These are phyloP conservation scores for Penicillium capsulatum DNA, from an alignment of 2,329 filamentous ascomycete species.

Conservation along the genomic window DNA sequence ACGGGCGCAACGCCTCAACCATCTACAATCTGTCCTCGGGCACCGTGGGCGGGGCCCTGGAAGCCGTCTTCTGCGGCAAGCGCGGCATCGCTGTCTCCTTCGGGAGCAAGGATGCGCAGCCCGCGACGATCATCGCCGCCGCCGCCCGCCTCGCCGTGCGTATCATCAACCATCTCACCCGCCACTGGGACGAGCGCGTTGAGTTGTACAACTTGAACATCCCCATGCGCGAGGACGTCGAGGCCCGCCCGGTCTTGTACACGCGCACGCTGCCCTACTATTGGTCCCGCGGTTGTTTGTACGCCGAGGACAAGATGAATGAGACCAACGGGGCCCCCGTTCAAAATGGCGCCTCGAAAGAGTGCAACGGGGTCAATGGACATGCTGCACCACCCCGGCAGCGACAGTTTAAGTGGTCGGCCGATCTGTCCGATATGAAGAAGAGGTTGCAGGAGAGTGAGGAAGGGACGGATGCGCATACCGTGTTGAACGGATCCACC, in stretches of 20 bases:
- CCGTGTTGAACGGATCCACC: conserved; percentile 75
- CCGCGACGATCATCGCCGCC: conserved; percentile 67
- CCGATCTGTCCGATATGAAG: conserved; percentile 77
- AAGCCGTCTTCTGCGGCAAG: conserved; percentile 65
- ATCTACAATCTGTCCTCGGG: conserved; percentile 72
- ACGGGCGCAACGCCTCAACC: conserved; percentile 72
- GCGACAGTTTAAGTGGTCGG: conserved; percentile 87
- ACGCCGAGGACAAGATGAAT: conserved; percentile 60
- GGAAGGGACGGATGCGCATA: conserved; percentile 85
- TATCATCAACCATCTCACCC: conserved; percentile 69
- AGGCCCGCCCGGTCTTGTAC: conserved; percentile 64
- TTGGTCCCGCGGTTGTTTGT: conserved; percentile 74
- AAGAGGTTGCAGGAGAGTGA: conserved; percentile 69
- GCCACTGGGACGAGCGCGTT: conserved; percentile 65
- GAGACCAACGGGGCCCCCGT: conserved; percentile 30
- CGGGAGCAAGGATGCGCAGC: conserved; percentile 75
- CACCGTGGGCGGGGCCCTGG: conserved; percentile 70
- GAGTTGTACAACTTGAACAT: conserved; percentile 86
- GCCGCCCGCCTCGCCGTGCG: conserved; percentile 67
- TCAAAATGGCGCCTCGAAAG: conserved; percentile 56
- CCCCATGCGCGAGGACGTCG: conserved; percentile 70
- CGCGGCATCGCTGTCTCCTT: conserved; percentile 75
- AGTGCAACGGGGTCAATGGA: conserved; percentile 20
- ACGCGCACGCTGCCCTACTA: conserved; percentile 81
- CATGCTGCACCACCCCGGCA: conserved; percentile 51